Base-by-base conservation (phyloP, 176 grass and related monocot genomes). In the Bothriochloa decipiens region DNA sequence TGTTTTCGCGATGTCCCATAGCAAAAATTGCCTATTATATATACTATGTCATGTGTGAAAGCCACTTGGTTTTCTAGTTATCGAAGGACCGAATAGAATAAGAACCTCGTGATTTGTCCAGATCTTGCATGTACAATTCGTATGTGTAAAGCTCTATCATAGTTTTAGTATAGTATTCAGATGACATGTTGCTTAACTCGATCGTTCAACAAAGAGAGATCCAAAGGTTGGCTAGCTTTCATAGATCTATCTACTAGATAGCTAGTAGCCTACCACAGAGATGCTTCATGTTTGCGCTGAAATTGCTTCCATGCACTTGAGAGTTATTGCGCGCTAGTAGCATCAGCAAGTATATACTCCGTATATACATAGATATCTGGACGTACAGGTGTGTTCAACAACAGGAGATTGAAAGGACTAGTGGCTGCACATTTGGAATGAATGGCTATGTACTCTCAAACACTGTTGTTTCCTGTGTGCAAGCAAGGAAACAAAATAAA, bases 41-140 rank as follows among this genome's bases (percentile, higher is more conserved):
- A n/a, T 58, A 78, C 46, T 49, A 85, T 69, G 82, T 8, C 52
- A 81, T 70, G 58, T 68, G 69, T 80, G 74, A 5, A 79, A 69
- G 61, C 42, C 49, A 60, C 70, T 69, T 81, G 20, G 12, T 80
- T 10, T 39, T 83, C 29, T 79, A 49, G 41, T 42, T 68, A 69
- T 62, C 13, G 3, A 78, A 72, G 42, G 42, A 78, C 11, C 36
- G 15, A 61, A 68, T 68, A 80, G 58, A 83, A 75, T 83, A 87
- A 69, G 46, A 50, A 79, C 25, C 40, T 64, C 22, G 35, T 76
- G 76, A 81, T 76, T 15, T 87, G 50, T 37, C 68, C 32, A 84
- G 42, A 91, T 91, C 89, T 76, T 84, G 64, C 85, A 61, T 25
- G 58, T 61, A 45, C 81, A 80, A 76, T 80, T 84, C 41, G 72